Base-by-base conservation (phyloP, 345 rosid species). In the Noccaea caerulescens region DNA sequence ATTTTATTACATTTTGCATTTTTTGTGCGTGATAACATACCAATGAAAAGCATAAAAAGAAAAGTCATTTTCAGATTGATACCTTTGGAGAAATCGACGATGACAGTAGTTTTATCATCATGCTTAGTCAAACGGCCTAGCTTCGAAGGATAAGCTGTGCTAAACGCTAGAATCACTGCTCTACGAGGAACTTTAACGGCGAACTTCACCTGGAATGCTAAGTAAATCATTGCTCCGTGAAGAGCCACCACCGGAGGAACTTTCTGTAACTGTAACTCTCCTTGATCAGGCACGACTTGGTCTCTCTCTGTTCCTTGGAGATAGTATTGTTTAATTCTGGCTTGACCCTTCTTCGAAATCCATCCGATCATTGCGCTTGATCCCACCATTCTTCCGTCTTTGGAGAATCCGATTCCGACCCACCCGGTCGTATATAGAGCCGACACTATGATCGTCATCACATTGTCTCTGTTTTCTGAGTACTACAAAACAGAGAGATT, bases 321-420 rank as follows among this genome's bases (percentile, higher is more conserved):
- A 69, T 82, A 90, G 76, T 82, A 93, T 27, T 91, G 96, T 58
- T 87, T 83, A 76, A 93, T 83, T 68, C 76, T 89, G 0, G 94
- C 81, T 8, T 79, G 88, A 56, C 97, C 98, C 75, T 87, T 82
- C 60, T 74, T 86, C 69, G 78, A 86, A 14, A 93, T 76, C 97
- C 96, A 93, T 7, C 98, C 97, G 8, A 87, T 83, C 90, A 91
- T 87, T 6, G 96, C 94, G 60, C 92, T 93, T 1, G 97, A 89
- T 27, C 98, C 98, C 16, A 80, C 80, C 98, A 93, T 93, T 84
- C 74, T 79, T n/a, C 98, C 97, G 32, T 89, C 88, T 75, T 59
- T 86, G 0, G 97, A 93, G 74, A 91, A 93, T 6, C 97, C 98
- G 0, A 93, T 84, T 9, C 97, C 92, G 7, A 89, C 94, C 98